Conservation (phyloP, 352 stramenopile genomes). For the Phytophthora quininea region DNA sequence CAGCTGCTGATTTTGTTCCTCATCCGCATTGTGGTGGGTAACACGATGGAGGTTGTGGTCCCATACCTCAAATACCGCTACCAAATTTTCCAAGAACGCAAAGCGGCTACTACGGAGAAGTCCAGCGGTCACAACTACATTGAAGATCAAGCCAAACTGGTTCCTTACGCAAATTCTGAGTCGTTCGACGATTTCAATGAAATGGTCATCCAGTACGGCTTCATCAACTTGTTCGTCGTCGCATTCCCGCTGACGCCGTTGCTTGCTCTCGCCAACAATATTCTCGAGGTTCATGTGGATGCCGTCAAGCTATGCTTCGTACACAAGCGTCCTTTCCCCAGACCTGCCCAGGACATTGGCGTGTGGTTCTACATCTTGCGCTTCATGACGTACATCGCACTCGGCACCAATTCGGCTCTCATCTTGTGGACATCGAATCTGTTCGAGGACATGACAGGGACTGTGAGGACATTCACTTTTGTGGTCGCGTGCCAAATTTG, state of each 20-base stretch:
- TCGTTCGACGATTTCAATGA: slow-evolving; percentile 91
- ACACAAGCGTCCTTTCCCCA: slow-evolving; percentile 78
- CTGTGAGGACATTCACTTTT: slow-evolving; percentile 68
- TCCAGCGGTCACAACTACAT: slow-evolving; percentile 76
- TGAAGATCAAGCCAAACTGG: slow-evolving; percentile 82
- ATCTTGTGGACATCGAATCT: slow-evolving; percentile 86
- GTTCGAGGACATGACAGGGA: slow-evolving; percentile 50
- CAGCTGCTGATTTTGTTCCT: slow-evolving; percentile 93
- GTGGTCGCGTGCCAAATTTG: slow-evolving; percentile 77
- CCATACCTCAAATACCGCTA: slow-evolving; percentile 84
- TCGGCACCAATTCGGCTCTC: slow-evolving; percentile 80
- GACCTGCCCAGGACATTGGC: slow-evolving; percentile 88
- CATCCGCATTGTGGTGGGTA: slow-evolving; percentile 92
- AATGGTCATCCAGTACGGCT: slow-evolving; percentile 95
- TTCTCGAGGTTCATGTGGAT: slow-evolving; percentile 92
- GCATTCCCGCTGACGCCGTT: slow-evolving; percentile 93
- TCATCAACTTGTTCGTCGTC: slow-evolving; percentile 94
- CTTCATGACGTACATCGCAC: slow-evolving; percentile 80
- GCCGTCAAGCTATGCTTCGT: slow-evolving; percentile 85
- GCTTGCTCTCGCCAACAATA: slow-evolving; percentile 90
- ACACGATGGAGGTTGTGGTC: slow-evolving; percentile 89
- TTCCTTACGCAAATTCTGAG: slow-evolving; percentile 83
- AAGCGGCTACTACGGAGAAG: slow-evolving; percentile 28
- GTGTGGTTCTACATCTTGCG: slow-evolving; percentile 91
- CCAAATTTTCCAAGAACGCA: slow-evolving; percentile 60